Evolutionary conservation across 2,329 filamentous ascomycete species (phyloP).

Genomic region (Elsinoe perseae): DNA sequence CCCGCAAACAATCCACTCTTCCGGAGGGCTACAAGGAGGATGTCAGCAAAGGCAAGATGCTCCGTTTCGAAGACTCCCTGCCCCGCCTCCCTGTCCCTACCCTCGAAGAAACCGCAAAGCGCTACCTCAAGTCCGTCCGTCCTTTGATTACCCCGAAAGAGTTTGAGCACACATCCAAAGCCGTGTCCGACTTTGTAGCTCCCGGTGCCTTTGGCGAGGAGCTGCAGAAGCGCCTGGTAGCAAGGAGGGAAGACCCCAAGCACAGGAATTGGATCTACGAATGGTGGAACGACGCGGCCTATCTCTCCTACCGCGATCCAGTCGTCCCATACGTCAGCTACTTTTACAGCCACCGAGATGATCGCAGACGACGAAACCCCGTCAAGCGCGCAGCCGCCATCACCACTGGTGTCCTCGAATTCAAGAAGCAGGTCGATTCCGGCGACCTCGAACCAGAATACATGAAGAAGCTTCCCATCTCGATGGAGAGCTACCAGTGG

Average conservation of each 20-base stretch:
- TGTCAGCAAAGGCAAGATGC: constrained; percentile 68
- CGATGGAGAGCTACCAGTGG: constrained; percentile 97
- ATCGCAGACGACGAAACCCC: constrained; percentile 77
- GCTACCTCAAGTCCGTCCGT: constrained; percentile 73
- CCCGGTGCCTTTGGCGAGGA: constrained; percentile 76
- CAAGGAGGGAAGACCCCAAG: constrained; percentile 68
- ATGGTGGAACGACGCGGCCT: constrained; percentile 97
- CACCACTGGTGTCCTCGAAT: constrained; percentile 75
- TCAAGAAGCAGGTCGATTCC: constrained; percentile 84
- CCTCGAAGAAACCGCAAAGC: constrained; percentile 70
- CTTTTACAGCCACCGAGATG: constrained; percentile 97
- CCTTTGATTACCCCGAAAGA: constrained; percentile 63
- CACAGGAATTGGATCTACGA: constrained; percentile 91
- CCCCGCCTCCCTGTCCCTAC: constrained; percentile 71
- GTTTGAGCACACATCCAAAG: constrained; percentile 66
- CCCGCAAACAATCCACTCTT: constrained; percentile 39
- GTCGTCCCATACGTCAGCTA: constrained; percentile 98
- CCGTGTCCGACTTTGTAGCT: constrained; percentile 78
- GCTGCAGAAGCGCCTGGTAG: constrained; percentile 81
- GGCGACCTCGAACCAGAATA: constrained; percentile 89
- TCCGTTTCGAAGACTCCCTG: constrained; percentile 80
- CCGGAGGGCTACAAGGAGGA: constrained; percentile 71
- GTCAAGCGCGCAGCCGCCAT: constrained; percentile 90
- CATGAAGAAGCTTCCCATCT: constrained; percentile 95
- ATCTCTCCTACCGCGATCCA: constrained; percentile 87